phyloP scores from a whole-genome alignment of 148 eudicot species.

The Chenopodium berlandieri region DNA sequence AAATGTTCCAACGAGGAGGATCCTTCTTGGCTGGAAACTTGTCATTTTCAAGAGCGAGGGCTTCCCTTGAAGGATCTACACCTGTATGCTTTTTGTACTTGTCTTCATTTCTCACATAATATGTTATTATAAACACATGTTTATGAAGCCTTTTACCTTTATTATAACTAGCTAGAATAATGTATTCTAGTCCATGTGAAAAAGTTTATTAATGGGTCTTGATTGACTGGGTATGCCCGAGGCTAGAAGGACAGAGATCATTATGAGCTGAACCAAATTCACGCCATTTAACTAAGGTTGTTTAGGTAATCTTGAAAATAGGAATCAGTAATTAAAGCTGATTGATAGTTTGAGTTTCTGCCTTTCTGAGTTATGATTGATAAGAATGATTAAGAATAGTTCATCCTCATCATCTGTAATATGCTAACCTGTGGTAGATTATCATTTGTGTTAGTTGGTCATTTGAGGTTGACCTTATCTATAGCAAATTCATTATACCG shows the following conservation, averaged over 20 bases:
- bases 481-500: background rate
- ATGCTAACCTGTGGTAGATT: background rate
- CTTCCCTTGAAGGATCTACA: constrained; percentile 88
- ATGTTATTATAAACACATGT: background rate
- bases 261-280: background rate
- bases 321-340: background rate
- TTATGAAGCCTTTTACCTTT: background rate
- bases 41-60: constrained; percentile 97
- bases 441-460: background rate
- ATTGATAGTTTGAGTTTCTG: background rate
- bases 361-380: background rate
- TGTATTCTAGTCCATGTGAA: background rate
- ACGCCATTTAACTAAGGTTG: background rate
- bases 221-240: background rate
- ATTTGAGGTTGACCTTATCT: background rate
- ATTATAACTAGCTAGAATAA: background rate
- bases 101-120: background rate
- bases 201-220: background rate
- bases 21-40: constrained; percentile 97
- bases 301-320: background rate
- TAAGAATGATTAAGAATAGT: background rate
- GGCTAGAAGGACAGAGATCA: background rate
- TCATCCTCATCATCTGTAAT: background rate
- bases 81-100: constrained; percentile 55
- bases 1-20: constrained; percentile 79